phyloP scores from a whole-genome alignment of 805 yeast species.

The Ogataea degrootiae region DNA sequence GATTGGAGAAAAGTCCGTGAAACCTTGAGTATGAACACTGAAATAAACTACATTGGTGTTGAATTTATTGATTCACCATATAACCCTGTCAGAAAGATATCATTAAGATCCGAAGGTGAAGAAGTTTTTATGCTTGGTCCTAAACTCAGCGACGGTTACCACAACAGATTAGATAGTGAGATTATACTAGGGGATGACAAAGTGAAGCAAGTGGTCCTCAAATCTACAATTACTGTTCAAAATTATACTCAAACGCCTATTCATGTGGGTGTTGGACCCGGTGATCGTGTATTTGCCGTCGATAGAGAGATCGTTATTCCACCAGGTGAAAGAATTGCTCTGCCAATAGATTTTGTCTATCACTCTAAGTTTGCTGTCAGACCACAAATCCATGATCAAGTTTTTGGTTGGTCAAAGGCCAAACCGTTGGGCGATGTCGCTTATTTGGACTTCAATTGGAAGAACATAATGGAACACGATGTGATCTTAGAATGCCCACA shows the following conservation, averaged over 20 bases:
- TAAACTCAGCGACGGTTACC: slow-evolving; percentile 41
- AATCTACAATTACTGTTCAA: slow-evolving; percentile 67
- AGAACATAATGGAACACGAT: slow-evolving; percentile 43
- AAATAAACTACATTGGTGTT: slow-evolving; percentile 60
- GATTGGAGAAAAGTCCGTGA: slow-evolving; percentile 90
- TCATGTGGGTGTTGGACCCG: slow-evolving; percentile 33
- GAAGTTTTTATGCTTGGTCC: slow-evolving; percentile 67
- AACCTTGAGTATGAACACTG: slow-evolving; percentile 60
- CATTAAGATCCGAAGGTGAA: slow-evolving; percentile 82
- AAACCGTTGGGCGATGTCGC: slow-evolving; percentile 20
- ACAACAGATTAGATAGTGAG: slow-evolving; percentile 71
- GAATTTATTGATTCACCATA: slow-evolving; percentile 53
- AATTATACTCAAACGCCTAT: slow-evolving; percentile 65
- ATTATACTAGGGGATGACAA: slow-evolving; percentile 67
- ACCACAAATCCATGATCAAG: slow-evolving; percentile 49
- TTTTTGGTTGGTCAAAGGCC: slow-evolving; percentile 66
- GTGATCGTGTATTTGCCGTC: slow-evolving; percentile 27
- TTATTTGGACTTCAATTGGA: slow-evolving; percentile 52
- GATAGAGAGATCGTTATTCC: slow-evolving; percentile 36
- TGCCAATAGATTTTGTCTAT: slow-evolving; percentile 72
- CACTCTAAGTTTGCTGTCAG: slow-evolving; percentile 51
- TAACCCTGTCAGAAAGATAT: slow-evolving; percentile 47
- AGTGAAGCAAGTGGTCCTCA: slow-evolving; percentile 70
- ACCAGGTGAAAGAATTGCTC: slow-evolving; percentile 55
- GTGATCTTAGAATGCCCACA: slow-evolving; percentile 59